These are phyloP conservation scores for Beauveria sp. DNA, from an alignment of 2,329 filamentous ascomycete genomes.

Conservation along the genomic window DNA sequence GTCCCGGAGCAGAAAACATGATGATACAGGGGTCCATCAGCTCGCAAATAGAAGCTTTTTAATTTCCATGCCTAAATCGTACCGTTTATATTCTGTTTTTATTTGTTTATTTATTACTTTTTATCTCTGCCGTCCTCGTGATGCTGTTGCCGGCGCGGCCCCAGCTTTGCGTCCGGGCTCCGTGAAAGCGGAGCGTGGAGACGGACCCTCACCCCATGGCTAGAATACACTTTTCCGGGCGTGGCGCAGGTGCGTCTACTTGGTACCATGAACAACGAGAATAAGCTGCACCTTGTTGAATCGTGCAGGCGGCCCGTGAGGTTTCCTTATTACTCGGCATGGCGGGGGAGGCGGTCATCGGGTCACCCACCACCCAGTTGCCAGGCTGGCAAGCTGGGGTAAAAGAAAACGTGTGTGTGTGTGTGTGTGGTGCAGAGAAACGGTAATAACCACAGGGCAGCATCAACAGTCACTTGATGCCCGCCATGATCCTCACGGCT, in stretches of 20 bases:
- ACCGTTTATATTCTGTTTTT: neutral
- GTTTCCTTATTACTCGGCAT: neutral
- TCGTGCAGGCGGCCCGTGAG: neutral
- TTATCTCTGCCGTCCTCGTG: constrained; percentile 22
- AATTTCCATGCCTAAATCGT: no score
- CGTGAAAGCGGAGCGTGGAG: constrained; percentile 8
- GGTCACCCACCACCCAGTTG: neutral
- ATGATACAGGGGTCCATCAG: no score
- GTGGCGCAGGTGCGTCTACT: neutral
- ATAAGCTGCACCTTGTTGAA: neutral
- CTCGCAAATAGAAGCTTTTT: no score
- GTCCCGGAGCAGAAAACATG: no score
- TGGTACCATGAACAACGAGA: neutral
- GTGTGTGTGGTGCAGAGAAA: neutral
- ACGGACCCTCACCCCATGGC: neutral
- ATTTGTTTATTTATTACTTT: neutral
- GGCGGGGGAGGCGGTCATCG: neutral
- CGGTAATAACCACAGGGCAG: neutral
- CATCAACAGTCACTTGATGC: neutral
- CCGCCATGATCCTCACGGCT: neutral
- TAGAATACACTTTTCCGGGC: neutral
- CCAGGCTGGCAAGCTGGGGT: neutral
- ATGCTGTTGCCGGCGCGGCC: constrained; percentile 18
- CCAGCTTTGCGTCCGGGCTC: constrained; percentile 9
- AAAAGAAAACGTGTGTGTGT: neutral